Conservation (phyloP, 495 filamentous ascomycete genomes). For the Baudoinia panamericana region DNA sequence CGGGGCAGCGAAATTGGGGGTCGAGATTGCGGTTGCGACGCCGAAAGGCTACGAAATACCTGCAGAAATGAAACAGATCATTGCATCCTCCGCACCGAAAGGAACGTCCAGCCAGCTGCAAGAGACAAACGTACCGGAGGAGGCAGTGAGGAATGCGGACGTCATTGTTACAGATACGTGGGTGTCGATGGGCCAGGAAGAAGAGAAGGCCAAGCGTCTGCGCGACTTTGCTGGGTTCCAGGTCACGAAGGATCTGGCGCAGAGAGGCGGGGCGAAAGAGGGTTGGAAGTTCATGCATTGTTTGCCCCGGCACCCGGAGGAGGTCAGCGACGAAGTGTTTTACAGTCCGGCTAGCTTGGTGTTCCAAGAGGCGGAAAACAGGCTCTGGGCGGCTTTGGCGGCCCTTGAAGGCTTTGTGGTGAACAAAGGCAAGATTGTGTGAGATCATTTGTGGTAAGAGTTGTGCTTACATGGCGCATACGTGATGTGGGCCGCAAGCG, state of each 20-base stretch:
- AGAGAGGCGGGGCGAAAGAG: conserved; percentile 72
- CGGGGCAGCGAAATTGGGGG: conserved; percentile 70
- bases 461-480: neutral
- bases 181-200: conserved; percentile 95
- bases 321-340: conserved; percentile 89
- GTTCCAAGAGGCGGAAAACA: conserved; percentile 88
- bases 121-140: conserved; percentile 68
- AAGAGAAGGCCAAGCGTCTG: conserved; percentile 58
- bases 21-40: conserved; percentile 73
- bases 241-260: conserved; percentile 68
- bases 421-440: conserved; percentile 64
- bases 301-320: conserved; percentile 82
- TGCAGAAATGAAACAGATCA: conserved; percentile 51
- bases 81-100: conserved; percentile 41
- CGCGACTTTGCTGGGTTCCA: conserved; percentile 82
- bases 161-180: conserved; percentile 93
- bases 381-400: conserved; percentile 76
- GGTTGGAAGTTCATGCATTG: conserved; percentile 99
- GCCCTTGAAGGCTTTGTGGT: conserved; percentile 82
- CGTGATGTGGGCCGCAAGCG: too few species aligned
- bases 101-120: conserved; percentile 44
- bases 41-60: conserved; percentile 74
- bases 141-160: conserved; percentile 79
- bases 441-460: conserved; percentile 7
- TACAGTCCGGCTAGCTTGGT: conserved; percentile 71